phyloP scores from a whole-genome alignment of 176 grass and related monocot species.

The Raddia distichophylla region DNA sequence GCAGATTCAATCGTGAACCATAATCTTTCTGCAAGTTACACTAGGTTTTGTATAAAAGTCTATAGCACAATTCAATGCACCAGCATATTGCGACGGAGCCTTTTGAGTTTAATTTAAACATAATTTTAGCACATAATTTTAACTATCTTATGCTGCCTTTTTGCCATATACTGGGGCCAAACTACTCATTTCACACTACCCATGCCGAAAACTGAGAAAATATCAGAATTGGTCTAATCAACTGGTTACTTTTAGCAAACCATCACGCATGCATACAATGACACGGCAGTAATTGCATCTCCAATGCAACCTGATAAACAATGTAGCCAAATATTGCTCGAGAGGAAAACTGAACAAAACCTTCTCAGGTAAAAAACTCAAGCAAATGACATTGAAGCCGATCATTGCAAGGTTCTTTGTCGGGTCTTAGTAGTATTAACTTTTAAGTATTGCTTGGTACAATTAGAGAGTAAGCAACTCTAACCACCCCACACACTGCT shows the following conservation, averaged over 20 bases:
- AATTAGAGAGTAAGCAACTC: conserved; percentile 39
- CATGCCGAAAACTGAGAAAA: neutral
- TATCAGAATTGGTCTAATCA: neutral
- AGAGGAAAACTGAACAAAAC: neutral
- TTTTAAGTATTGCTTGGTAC: conserved; percentile 28
- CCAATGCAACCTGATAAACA: neutral
- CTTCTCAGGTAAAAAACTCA: neutral
- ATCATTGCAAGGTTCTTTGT: conserved; percentile 9
- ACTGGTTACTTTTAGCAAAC: neutral
- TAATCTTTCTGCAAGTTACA: neutral
- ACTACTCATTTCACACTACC: neutral
- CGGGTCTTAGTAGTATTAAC: conserved; percentile 1
- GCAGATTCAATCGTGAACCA: neutral
- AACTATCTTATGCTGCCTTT: neutral
- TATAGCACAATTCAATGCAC: neutral
- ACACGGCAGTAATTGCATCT: neutral
- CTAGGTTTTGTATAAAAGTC: neutral
- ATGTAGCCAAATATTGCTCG: neutral
- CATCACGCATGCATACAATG: neutral
- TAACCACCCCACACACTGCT: conserved; percentile 43
- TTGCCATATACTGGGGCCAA: neutral
- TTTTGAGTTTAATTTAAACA: neutral
- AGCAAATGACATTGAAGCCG: neutral
- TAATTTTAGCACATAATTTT: neutral
- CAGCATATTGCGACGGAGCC: neutral